Percentiles rank a stretch among this genome's conserved stretches.
These are phyloP conservation scores for Myxozyma sirexii DNA, from an alignment of 805 yeast genomes.

Conservation along the genomic window DNA sequence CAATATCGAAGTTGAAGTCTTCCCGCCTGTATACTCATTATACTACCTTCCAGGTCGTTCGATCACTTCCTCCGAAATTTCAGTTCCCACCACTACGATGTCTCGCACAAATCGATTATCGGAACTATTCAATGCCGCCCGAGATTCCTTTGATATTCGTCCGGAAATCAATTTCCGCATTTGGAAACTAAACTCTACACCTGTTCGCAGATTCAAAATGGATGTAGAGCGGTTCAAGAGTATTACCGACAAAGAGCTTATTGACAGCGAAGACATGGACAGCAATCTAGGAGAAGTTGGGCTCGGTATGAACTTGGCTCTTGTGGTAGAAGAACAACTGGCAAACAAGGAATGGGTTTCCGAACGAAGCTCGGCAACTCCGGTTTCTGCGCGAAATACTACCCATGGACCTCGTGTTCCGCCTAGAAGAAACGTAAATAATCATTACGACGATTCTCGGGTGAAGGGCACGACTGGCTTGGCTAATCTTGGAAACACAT, in stretches of 20 bases:
- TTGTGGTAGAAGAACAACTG: conserved; percentile 23
- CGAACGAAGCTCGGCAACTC: conserved; percentile 6
- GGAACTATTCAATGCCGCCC: conserved; percentile 15
- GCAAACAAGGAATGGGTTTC: conserved; percentile 23
- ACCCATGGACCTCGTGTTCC: not conserved
- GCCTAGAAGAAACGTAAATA: not conserved
- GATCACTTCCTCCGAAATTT: not conserved
- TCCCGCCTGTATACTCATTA: conserved; percentile 17
- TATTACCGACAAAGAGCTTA: conserved; percentile 13
- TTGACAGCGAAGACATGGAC: conserved; percentile 4
- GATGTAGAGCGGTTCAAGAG: conserved; percentile 11
- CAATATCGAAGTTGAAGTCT: conserved; percentile 21
- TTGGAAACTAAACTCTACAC: conserved; percentile 21
- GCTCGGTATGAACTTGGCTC: conserved; percentile 9
- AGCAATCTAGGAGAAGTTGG: conserved; percentile 14
- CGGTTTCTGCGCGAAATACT: not conserved
- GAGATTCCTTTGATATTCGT: conserved; percentile 22
- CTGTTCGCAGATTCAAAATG: not conserved
- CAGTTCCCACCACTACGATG: conserved; percentile 12
- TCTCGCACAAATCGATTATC: conserved; percentile 16
- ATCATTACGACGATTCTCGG: conserved; percentile 8
- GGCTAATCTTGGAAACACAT: conserved; percentile 81
- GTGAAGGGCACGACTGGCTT: conserved; percentile 60
- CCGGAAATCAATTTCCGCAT: conserved; percentile 7
- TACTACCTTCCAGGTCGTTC: conserved; percentile 9